Evolutionary conservation across 352 stramenopile genomes (phyloP), one percentile per base, ranked within the genome.

Genomic region (Pythium volutum): DNA sequence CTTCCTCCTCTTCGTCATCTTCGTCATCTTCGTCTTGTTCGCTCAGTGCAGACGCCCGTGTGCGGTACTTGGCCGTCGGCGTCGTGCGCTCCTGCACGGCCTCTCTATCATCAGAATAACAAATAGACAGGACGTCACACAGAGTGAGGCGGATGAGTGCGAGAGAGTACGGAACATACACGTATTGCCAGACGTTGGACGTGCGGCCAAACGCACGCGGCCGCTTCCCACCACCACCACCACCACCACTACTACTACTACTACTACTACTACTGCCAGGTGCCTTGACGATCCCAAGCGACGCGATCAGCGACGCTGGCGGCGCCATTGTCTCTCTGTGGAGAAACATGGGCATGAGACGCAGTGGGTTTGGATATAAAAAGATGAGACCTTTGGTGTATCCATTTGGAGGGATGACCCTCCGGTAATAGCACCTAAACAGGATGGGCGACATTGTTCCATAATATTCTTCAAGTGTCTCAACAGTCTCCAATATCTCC

Each of bases 161-260:
- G 36, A 29, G 53, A 48, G 34, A n/a, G n/a, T n/a, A 49, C 14
- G 1, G 36, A 18, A 71, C 65, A 33, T 58, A 72, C 61, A 88
- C 51, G 59, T 89, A 89, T 62, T 87, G 76, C 80, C 80, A 89
- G 23, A 89, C 66, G 38, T 89, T 89, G 10, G 80, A 89, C 12
- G 80, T 86, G 12, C 80, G 75, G 0, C 80, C 80, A 46, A 89
- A 89, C 1, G 78, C 67, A 20, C 79, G 77, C 3, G 77, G 77
- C 6, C 61, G 49, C 53, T 63, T 66, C 27, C 36, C 18, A 14
- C 36, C 5, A 14, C 11, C 36, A 11, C 25, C 41, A 7, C 22
- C 38, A 45, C 14, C n/a, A n/a, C n/a, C n/a, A n/a, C n/a, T n/a
- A n/a, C n/a, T n/a, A n/a, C n/a, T n/a, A n/a, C n/a, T n/a, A n/a